Evolutionary conservation across 441 rosid genomes (phyloP).

Genomic region (Syzygium syzygioides): DNA sequence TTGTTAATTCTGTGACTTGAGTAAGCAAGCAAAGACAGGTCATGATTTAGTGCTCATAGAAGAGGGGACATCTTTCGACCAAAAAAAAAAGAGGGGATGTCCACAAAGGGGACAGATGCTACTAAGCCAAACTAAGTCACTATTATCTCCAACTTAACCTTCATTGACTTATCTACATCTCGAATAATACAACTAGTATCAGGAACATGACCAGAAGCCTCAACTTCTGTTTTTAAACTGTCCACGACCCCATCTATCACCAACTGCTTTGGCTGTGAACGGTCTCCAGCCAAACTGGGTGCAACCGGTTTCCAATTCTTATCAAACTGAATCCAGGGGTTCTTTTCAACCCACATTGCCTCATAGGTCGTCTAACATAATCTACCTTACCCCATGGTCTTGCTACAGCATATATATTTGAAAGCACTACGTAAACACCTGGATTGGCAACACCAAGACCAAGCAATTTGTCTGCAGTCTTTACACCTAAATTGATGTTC

Average conservation of each 20-base stretch:
- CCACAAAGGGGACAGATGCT: too few relatives aligned
- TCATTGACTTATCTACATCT: constrained; percentile 14
- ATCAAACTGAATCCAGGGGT: constrained; percentile 16
- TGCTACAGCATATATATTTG: constrained; percentile 20
- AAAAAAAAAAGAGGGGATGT: too few relatives aligned
- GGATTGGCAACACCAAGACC: constrained; percentile 13
- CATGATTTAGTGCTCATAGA: too few relatives aligned
- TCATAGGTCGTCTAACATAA: constrained; percentile 20
- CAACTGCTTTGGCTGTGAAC: constrained; percentile 12
- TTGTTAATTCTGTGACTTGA: background rate
- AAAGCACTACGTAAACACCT: constrained; percentile 11
- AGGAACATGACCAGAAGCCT: constrained; percentile 10
- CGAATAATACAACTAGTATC: constrained; percentile 27
- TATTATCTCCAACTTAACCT: too few relatives aligned
- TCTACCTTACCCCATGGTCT: constrained; percentile 19
- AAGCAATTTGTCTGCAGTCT: constrained; percentile 16
- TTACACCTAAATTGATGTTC: constrained; percentile 9
- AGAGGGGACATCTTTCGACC: too few relatives aligned
- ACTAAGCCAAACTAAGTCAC: too few relatives aligned
- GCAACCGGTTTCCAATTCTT: constrained; percentile 16
- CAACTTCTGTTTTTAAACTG: constrained; percentile 14
- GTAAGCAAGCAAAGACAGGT: background rate
- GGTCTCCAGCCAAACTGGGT: constrained; percentile 18
- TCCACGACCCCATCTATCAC: constrained; percentile 9
- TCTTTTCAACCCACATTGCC: constrained; percentile 12